Evolutionary conservation across 176 grass and related monocot genomes (phyloP).

Genomic region (Cymbopogon citratus): DNA sequence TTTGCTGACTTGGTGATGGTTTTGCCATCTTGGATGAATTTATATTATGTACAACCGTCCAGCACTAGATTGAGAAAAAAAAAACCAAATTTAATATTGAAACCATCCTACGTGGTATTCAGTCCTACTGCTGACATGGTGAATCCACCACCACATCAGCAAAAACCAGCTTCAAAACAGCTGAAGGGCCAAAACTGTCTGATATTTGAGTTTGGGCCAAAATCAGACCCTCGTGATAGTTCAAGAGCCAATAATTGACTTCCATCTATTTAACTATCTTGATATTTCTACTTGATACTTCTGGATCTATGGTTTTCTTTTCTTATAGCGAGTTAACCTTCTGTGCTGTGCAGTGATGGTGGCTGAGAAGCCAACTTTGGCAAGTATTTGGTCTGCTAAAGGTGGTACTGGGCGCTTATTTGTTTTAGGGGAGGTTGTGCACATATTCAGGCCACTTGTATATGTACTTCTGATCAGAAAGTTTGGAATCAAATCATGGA

Average conservation of each 20-base stretch:
- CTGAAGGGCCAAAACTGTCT: background rate
- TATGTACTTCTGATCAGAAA: constrained; percentile 88
- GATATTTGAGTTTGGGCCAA: background rate
- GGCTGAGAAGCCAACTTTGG: constrained; percentile 60
- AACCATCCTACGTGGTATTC: background rate
- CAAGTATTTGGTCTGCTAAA: constrained; percentile 68
- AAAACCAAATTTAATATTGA: background rate
- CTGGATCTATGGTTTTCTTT: background rate
- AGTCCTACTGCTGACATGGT: background rate
- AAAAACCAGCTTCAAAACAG: background rate
- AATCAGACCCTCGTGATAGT: background rate
- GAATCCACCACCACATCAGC: background rate
- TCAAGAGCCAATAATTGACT: background rate
- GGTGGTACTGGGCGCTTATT: constrained; percentile 63
- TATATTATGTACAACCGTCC: background rate
- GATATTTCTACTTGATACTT: background rate
- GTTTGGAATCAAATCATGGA: constrained; percentile 93
- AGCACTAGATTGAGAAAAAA: background rate
- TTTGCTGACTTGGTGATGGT: background rate
- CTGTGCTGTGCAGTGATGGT: constrained; percentile 14
- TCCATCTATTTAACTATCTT: background rate
- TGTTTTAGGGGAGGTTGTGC: constrained; percentile 72
- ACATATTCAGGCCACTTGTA: constrained; percentile 78
- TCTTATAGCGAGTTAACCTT: background rate
- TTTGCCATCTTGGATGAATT: background rate